Conservation (phyloP, 2,329 filamentous ascomycete genomes). For the Laburnicola sp. region DNA sequence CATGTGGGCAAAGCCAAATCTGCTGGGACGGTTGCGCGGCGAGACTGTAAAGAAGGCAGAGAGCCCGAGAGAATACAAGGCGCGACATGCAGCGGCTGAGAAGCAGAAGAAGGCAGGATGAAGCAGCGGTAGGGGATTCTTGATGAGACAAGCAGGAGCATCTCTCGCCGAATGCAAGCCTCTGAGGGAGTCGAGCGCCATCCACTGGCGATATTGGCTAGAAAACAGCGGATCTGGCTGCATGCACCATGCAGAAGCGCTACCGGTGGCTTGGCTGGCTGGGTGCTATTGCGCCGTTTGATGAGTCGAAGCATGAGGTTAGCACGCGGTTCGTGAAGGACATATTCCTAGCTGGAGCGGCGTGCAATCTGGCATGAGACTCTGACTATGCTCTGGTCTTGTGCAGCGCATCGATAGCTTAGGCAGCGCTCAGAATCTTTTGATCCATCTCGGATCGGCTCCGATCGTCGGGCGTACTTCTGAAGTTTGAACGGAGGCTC, state of each 20-base stretch:
- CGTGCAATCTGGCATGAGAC: slow-evolving; percentile 1
- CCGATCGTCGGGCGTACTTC: slow-evolving; percentile 17
- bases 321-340: slow-evolving; percentile 14
- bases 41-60: slow-evolving; percentile 63
- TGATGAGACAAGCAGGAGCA: too few species aligned
- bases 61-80: slow-evolving; percentile 88
- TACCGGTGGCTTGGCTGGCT: slow-evolving; percentile 6
- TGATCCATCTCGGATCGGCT: slow-evolving; percentile 6
- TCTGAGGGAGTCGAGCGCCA: too few species aligned
- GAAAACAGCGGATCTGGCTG: not conserved
- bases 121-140: not conserved
- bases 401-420: slow-evolving; percentile 14
- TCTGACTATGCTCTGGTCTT: slow-evolving; percentile 13
- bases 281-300: not conserved
- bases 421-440: slow-evolving; percentile 15
- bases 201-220: not conserved
- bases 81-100: slow-evolving; percentile 52
- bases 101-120: slow-evolving; percentile 41
- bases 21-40: slow-evolving; percentile 49
- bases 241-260: not conserved
- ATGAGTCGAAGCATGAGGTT: slow-evolving; percentile 14
- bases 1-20: slow-evolving; percentile 66
- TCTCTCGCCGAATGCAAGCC: too few species aligned
- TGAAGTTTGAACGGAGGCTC: not conserved
- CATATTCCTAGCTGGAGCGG: slow-evolving; percentile 10